Percentiles rank a stretch among this genome's conserved stretches.
Conservation (phyloP, 306 rosid genomes). For the Vigna mungo region DNA sequence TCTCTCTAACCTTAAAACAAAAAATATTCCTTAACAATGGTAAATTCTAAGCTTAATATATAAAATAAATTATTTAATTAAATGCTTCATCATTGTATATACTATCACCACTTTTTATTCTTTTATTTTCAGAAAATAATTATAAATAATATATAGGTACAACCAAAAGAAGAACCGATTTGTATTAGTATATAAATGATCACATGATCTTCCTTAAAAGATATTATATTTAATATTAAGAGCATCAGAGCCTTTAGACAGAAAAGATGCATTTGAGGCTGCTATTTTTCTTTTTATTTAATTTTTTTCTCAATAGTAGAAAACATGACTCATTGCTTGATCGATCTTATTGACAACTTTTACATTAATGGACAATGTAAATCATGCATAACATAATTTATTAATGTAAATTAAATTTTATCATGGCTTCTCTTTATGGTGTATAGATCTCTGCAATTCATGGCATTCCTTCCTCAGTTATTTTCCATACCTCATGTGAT, state of each 20-base stretch:
- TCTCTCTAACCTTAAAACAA: background rate
- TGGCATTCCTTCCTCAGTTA: background rate
- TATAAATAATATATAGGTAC: background rate
- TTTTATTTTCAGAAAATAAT: background rate
- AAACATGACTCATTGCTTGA: background rate
- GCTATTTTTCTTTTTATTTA: background rate
- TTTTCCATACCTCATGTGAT: background rate
- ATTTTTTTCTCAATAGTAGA: background rate
- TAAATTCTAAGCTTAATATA: background rate
- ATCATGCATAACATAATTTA: slow-evolving; percentile 9
- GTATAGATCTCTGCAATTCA: background rate
- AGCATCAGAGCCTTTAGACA: background rate
- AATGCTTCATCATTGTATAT: background rate
- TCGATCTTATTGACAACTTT: background rate
- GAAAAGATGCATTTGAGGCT: background rate
- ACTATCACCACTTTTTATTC: background rate
- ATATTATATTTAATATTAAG: slow-evolving; percentile 9
- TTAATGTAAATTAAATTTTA: background rate
- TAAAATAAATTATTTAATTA: background rate
- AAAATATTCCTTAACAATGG: background rate
- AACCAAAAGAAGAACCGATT: background rate
- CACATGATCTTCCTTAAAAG: background rate
- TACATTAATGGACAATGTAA: background rate
- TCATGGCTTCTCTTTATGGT: background rate
- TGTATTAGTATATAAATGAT: background rate